Evolutionary conservation across 148 eudicot genomes (phyloP), one percentile per base, ranked within the genome.

Genomic region (Bassia scoparia): DNA sequence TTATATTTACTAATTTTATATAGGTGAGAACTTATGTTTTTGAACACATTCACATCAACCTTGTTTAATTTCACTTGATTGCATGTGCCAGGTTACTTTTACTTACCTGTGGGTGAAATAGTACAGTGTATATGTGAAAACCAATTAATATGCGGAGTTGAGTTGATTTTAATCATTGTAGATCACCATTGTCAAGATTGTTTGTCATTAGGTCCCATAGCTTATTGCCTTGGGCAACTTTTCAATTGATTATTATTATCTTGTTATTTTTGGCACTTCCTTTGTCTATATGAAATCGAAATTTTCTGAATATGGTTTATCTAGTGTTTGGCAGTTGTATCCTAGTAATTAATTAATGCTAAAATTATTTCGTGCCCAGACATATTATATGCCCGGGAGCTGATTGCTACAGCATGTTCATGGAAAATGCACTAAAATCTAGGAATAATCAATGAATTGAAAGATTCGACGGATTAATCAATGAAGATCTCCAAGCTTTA

Each of bases 361-460:
- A 29, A 11, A 7, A 37, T 9, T 74, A 29, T 52, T 33, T 15
- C 27, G 50, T 35, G 49, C 54, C 62, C 86, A 84, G 84, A 78
- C 74, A 81, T 70, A 67, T 23, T 82, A 73, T 83, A 80, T 54
- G 48, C 52, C 29, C 61, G 61, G 85, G 33, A 61, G 63, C 61
- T 64, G 82, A 84, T 60, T 44, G n/a, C 77, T 50, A 75, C 75
- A 29, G 74, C 78, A 35, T 69, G 86, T 66, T 84, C 86, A 76
- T 95, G 84, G 98, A 91, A 82, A 93, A 89, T 63, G 80, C 76
- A 72, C 81, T 95, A 86, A 86, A 61, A 84, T 20, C 67, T 86
- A 71, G 92, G 98, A 63, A 71, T 95, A 80, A 87, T 95, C 24
- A 49, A 63, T 74, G 71, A 56, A 43, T 65, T 61, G 46, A 81